A percentile compares a stretch with the other conserved stretches of the same genome.
phyloP scores from a whole-genome alignment of 352 stramenopile genomes.

The Phytophthora idaei region DNA sequence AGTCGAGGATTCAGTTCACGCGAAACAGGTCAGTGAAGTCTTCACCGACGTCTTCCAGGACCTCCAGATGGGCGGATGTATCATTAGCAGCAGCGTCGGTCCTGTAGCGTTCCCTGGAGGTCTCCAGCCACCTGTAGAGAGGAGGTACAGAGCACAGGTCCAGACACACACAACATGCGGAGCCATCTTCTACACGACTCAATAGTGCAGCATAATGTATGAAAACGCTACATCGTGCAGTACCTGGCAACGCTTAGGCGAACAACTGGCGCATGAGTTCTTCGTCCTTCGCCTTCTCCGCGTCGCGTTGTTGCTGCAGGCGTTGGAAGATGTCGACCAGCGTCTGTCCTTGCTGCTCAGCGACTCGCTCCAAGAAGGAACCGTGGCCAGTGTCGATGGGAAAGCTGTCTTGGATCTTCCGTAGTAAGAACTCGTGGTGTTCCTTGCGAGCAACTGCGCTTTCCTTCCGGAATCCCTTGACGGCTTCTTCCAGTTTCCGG shows the following conservation, averaged over 20 bases:
- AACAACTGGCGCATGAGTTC: constrained; percentile 39
- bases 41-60: constrained; percentile 32
- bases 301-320: constrained; percentile 36
- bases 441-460: constrained; percentile 37
- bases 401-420: constrained; percentile 45
- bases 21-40: constrained; percentile 26
- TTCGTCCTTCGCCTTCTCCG: constrained; percentile 37
- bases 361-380: constrained; percentile 45
- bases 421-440: constrained; percentile 42
- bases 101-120: constrained; percentile 40
- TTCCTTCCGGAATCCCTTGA: constrained; percentile 52
- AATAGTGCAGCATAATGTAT: constrained; percentile 20
- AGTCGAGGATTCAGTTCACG: constrained; percentile 29
- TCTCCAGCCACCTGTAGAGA: constrained; percentile 8
- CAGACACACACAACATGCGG: constrained; percentile 57
- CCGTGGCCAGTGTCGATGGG: constrained; percentile 35
- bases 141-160: constrained; percentile 17
- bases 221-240: not conserved
- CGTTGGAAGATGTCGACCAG: constrained; percentile 45
- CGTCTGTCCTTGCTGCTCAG: constrained; percentile 40
- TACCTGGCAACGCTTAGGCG: not conserved
- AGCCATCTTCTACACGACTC: constrained; percentile 45
- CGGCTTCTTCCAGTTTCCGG: constrained; percentile 34
- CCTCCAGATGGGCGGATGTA: constrained; percentile 37
- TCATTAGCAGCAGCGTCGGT: constrained; percentile 44